Conservation (phyloP, 306 rosid genomes). For the Fagus sylvatica region DNA sequence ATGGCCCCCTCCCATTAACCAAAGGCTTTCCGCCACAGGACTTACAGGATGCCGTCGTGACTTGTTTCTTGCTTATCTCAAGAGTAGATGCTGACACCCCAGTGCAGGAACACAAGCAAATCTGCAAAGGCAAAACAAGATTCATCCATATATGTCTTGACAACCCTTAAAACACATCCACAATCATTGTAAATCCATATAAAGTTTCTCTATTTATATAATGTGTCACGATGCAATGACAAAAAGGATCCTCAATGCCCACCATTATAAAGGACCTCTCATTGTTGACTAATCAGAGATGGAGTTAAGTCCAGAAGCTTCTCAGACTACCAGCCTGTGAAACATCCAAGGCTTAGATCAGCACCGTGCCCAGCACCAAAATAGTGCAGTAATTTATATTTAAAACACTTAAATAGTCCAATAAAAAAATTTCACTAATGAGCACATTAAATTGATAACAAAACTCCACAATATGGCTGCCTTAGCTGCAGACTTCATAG, state of each 20-base stretch:
- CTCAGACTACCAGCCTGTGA: slow-evolving; percentile 10
- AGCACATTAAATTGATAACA: slow-evolving; percentile 1
- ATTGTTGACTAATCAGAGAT: slow-evolving; percentile 11
- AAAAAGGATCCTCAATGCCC: slow-evolving; percentile 7
- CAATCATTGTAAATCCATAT: background rate
- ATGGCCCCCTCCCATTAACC: slow-evolving; percentile 1
- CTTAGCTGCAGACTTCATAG: background rate
- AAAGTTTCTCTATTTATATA: background rate
- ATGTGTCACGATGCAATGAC: background rate
- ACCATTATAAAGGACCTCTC: background rate
- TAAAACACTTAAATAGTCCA: background rate
- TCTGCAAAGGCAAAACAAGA: background rate
- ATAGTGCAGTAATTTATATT: background rate
- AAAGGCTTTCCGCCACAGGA: slow-evolving; percentile 7
- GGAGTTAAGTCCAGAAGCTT: slow-evolving; percentile 4
- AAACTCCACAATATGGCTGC: slow-evolving; percentile 1
- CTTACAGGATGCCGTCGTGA: background rate
- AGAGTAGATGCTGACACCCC: background rate
- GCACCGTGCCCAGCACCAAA: slow-evolving; percentile 1
- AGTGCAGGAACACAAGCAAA: slow-evolving; percentile 6
- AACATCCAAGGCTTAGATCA: slow-evolving; percentile 9
- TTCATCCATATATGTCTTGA: slow-evolving; percentile 1
- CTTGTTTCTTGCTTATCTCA: background rate
- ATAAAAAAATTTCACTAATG: background rate
- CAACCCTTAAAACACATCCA: slow-evolving; percentile 1